Conservation (phyloP, 2,329 filamentous ascomycete species). For the Lasiodiplodia citricola region DNA sequence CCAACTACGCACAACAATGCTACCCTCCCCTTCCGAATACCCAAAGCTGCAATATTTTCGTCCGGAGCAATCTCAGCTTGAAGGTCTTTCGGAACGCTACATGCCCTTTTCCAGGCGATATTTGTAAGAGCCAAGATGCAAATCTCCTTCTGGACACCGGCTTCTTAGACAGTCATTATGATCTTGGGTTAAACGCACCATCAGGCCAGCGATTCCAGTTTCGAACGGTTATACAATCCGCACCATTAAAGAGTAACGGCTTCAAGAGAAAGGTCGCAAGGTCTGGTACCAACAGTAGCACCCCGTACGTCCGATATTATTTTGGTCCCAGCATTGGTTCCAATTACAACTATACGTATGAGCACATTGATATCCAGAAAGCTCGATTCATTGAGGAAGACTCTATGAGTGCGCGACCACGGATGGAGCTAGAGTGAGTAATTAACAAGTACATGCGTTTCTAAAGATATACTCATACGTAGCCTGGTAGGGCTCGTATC, state of each 20-base stretch:
- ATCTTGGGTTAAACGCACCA: conserved; percentile 34
- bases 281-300: neutral
- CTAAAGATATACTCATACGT: too few species aligned
- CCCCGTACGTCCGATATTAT: neutral
- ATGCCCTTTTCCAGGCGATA: conserved; percentile 28
- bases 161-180: conserved; percentile 29
- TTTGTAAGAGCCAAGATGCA: conserved; percentile 24
- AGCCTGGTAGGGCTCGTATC: neutral
- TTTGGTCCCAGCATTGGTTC: neutral
- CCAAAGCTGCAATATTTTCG: conserved; percentile 22
- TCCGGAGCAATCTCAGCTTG: conserved; percentile 19
- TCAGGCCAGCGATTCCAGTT: conserved; percentile 27
- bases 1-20: conserved; percentile 18
- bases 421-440: too few species aligned
- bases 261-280: neutral
- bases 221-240: conserved; percentile 26
- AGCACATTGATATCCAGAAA: too few species aligned
- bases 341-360: too few species aligned
- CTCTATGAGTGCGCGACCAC: too few species aligned
- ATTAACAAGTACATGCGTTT: too few species aligned
- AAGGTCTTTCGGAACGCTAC: conserved; percentile 19
- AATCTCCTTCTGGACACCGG: conserved; percentile 33
- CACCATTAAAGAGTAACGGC: conserved; percentile 16
- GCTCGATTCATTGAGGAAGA: too few species aligned
- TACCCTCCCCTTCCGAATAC: neutral